A percentile compares a stretch with the other conserved stretches of the same genome.
Conservation (phyloP, 2,329 filamentous ascomycete species). For the Tolypocladium amazonense region DNA sequence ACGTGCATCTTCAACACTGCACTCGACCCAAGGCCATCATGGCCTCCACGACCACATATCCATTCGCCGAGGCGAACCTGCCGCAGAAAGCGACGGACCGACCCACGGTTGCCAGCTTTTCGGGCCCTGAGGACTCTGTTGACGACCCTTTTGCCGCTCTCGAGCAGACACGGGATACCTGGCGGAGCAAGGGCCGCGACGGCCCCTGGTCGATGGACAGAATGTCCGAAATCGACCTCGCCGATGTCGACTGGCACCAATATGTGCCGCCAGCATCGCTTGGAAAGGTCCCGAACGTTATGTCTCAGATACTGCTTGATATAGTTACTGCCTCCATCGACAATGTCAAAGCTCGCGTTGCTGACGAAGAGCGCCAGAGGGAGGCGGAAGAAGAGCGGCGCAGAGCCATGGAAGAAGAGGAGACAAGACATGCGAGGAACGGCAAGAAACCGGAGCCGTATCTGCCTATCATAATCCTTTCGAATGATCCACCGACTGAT, state of each 20-base stretch:
- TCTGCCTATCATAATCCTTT: slow-evolving; percentile 20
- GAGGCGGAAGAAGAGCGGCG: slow-evolving; percentile 17
- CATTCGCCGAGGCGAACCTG: not conserved
- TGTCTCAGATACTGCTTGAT: slow-evolving; percentile 27
- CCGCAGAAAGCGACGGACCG: slow-evolving; percentile 5
- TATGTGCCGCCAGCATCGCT: slow-evolving; percentile 36
- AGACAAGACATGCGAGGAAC: slow-evolving; percentile 6
- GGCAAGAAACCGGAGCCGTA: slow-evolving; percentile 23
- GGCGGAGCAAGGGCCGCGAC: slow-evolving; percentile 8
- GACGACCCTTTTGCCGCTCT: slow-evolving; percentile 17
- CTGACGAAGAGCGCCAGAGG: slow-evolving; percentile 16
- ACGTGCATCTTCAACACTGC: not conserved
- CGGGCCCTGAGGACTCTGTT: slow-evolving; percentile 18
- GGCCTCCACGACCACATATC: not conserved
- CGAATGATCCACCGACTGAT: not conserved
- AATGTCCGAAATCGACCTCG: slow-evolving; percentile 12
- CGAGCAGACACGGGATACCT: slow-evolving; percentile 12
- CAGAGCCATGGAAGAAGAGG: slow-evolving; percentile 10
- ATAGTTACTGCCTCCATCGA: slow-evolving; percentile 34
- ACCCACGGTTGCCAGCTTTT: slow-evolving; percentile 17
- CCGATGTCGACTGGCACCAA: slow-evolving; percentile 31
- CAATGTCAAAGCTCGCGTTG: slow-evolving; percentile 28
- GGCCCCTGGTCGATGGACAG: slow-evolving; percentile 11
- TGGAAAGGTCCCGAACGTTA: slow-evolving; percentile 22
- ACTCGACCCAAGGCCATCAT: not conserved